Conservation (phyloP, 805 yeast genomes). For the Yueomyces sp. region DNA sequence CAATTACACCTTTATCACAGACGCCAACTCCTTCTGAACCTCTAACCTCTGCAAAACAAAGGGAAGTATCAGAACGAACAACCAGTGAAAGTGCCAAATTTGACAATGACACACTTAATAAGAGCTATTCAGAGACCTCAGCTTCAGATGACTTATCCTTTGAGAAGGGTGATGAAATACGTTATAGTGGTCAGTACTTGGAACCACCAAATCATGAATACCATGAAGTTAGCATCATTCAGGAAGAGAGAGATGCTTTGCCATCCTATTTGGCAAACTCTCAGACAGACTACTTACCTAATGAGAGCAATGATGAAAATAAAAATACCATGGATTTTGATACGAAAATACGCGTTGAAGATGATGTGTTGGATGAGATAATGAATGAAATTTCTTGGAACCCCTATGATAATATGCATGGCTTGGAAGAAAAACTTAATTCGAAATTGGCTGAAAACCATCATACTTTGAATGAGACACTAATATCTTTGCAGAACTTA, state of each 20-base stretch:
- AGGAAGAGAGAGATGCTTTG: constrained; percentile 12
- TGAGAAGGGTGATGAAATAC: constrained; percentile 23
- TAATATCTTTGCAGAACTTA: constrained; percentile 36
- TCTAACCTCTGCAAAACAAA: background rate
- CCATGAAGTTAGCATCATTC: constrained; percentile 22
- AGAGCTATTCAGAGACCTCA: background rate
- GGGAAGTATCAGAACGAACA: background rate
- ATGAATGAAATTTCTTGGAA: constrained; percentile 73
- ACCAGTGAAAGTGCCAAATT: background rate
- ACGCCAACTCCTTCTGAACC: background rate
- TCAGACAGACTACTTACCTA: background rate
- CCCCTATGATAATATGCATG: constrained; percentile 47
- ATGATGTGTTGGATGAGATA: constrained; percentile 33
- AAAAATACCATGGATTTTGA: background rate
- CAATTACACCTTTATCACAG: background rate
- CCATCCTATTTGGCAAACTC: background rate
- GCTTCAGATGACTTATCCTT: constrained; percentile 19
- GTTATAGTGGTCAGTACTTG: constrained; percentile 8
- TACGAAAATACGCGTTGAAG: constrained; percentile 25
- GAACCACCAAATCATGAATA: constrained; percentile 6
- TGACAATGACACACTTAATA: background rate
- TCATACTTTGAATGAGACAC: constrained; percentile 43
- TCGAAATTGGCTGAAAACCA: constrained; percentile 50
- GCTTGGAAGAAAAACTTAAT: constrained; percentile 42
- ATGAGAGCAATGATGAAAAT: background rate